Conservation (phyloP, 306 rosid genomes). For the Vicia villosa region DNA sequence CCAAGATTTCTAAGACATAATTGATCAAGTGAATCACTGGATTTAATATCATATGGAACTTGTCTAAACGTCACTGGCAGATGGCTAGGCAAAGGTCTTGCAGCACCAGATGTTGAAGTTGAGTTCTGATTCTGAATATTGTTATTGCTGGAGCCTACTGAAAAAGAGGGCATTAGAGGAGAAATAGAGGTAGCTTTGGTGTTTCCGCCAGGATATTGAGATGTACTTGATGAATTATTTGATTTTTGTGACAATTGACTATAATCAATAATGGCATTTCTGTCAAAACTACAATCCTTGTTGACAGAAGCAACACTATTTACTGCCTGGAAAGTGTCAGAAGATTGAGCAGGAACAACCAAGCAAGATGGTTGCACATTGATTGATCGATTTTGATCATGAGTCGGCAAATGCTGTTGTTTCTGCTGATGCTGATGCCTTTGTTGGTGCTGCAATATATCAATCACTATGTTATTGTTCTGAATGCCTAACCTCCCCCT, state of each 20-base stretch:
- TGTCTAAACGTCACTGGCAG: constrained; percentile 21
- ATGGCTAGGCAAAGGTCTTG: constrained; percentile 34
- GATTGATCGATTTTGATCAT: constrained; percentile 50
- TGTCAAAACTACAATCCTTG: constrained; percentile 37
- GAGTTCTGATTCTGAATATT: constrained; percentile 45
- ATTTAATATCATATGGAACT: constrained; percentile 30
- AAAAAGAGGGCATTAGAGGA: constrained; percentile 35
- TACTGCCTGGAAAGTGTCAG: constrained; percentile 36
- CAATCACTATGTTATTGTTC: constrained; percentile 21
- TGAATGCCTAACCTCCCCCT: constrained; percentile 41
- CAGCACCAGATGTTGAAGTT: constrained; percentile 39
- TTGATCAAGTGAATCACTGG: constrained; percentile 25
- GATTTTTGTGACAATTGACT: constrained; percentile 52
- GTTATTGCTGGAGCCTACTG: constrained; percentile 38
- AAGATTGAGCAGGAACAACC: constrained; percentile 47
- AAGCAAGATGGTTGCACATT: constrained; percentile 42
- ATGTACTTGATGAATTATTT: constrained; percentile 42
- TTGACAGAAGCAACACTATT: constrained; percentile 27
- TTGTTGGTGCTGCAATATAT: constrained; percentile 35
- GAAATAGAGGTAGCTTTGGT: constrained; percentile 44
- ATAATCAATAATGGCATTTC: constrained; percentile 52
- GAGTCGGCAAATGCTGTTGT: constrained; percentile 14
- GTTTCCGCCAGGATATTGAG: constrained; percentile 45
- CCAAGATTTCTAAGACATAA: constrained; percentile 47
- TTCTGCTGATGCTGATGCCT: constrained; percentile 26